phyloP scores from a whole-genome alignment of 495 filamentous ascomycete genomes.

The Margaritispora aquatica region DNA sequence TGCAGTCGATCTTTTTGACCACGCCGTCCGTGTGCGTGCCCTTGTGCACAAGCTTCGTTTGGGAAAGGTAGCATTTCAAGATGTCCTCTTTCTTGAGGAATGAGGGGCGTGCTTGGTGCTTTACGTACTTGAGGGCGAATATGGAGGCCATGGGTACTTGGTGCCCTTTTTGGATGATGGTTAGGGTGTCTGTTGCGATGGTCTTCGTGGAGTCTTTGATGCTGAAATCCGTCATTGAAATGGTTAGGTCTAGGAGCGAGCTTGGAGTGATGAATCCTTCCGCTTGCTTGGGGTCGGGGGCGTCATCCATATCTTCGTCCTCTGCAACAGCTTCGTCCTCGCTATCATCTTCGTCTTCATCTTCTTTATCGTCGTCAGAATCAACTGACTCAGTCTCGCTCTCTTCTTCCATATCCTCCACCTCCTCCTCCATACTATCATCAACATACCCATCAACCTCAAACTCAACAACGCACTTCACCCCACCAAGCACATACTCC shows the following conservation, averaged over 20 bases:
- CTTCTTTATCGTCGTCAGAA: no score
- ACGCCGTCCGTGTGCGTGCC: not conserved
- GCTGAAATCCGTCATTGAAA: not conserved
- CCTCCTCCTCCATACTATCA: no score
- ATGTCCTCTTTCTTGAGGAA: no score
- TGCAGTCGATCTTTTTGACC: not conserved
- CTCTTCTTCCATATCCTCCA: no score
- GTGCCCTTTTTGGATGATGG: not conserved
- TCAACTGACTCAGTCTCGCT: no score
- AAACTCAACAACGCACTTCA: not conserved
- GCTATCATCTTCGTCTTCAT: no score
- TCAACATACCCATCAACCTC: not conserved
- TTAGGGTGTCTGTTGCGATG: not conserved
- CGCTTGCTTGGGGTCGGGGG: not conserved
- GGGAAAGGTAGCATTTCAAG: not conserved
- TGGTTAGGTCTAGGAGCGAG: not conserved
- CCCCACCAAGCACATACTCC: not conserved
- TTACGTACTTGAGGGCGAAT: not conserved
- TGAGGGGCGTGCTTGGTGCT: no score
- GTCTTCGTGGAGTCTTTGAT: not conserved
- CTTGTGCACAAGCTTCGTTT: not conserved
- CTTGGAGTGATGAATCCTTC: not conserved
- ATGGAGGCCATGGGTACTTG: not conserved
- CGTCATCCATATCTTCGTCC: not conserved
- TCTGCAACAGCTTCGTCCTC: no score